Percentiles rank a stretch among this genome's conserved stretches.
These are phyloP conservation scores for Xylaria sp. DNA, from an alignment of 2,329 filamentous ascomycete genomes.

Conservation along the genomic window DNA sequence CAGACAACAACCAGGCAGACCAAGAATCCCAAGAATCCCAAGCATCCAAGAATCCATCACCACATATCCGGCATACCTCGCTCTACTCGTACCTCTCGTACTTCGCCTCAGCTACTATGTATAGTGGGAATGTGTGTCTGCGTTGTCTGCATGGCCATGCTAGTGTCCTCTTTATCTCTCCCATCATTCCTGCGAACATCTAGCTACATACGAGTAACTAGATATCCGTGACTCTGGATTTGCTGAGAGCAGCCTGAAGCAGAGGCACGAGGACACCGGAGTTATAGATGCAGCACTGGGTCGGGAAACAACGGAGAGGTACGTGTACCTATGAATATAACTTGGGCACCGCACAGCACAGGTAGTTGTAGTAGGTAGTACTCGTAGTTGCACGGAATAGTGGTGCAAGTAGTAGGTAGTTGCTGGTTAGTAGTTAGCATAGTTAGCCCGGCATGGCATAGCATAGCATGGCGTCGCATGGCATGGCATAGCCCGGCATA, in stretches of 20 bases:
- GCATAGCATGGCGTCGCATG: not conserved
- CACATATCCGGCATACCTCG: not conserved
- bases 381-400: too few species aligned
- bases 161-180: not conserved
- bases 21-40: too few species aligned
- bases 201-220: not conserved
- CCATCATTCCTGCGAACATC: not conserved
- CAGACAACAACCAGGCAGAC: not conserved
- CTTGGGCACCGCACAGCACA: not conserved
- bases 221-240: not conserved
- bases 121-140: not conserved
- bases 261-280: constrained; percentile 13
- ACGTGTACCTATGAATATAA: constrained; percentile 4
- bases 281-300: constrained; percentile 10
- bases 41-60: not conserved
- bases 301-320: constrained; percentile 8
- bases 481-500: not conserved
- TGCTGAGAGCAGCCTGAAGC: not conserved
- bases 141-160: not conserved
- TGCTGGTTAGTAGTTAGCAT: too few species aligned
- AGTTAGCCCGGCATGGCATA: not conserved
- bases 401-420: too few species aligned
- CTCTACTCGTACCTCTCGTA: not conserved
- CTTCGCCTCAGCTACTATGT: not conserved
- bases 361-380: too few species aligned